Evolutionary conservation across 192 early-diverging fungal species (phyloP).

Genomic region (Mortierella antarctica): DNA sequence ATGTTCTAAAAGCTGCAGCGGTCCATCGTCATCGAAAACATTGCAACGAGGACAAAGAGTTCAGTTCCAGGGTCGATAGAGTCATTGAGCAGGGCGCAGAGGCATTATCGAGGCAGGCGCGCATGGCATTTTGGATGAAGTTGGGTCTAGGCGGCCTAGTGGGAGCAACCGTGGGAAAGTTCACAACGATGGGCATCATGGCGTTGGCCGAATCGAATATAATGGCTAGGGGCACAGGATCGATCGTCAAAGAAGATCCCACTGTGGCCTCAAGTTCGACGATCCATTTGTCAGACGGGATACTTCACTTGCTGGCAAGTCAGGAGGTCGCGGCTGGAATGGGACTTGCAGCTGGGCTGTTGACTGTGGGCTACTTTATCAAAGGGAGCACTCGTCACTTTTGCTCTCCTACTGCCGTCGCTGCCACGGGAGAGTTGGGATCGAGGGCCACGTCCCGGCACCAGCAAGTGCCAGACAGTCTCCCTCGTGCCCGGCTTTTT

Average conservation of each 20-base stretch:
- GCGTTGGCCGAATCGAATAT: slow-evolving; percentile 13
- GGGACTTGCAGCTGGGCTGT: slow-evolving; percentile 24
- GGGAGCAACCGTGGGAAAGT: slow-evolving; percentile 36
- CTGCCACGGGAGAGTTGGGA: no score
- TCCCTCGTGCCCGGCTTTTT: slow-evolving; percentile 31
- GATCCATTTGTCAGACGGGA: slow-evolving; percentile 1
- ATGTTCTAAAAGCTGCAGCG: slow-evolving; percentile 23
- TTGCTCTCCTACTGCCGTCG: background rate
- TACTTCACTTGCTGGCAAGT: slow-evolving; percentile 26
- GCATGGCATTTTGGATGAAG: slow-evolving; percentile 31
- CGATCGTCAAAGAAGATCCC: background rate
- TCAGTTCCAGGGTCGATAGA: slow-evolving; percentile 4
- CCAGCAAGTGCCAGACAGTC: background rate
- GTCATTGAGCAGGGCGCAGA: slow-evolving; percentile 19
- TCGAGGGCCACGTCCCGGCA: slow-evolving; percentile 2
- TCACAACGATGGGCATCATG: slow-evolving; percentile 39
- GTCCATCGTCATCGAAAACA: background rate
- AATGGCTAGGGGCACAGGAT: background rate
- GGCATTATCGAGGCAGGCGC: slow-evolving; percentile 17
- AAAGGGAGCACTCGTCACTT: slow-evolving; percentile 21
- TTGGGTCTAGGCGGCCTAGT: slow-evolving; percentile 29
- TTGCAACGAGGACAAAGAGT: background rate
- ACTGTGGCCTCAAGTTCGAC: background rate
- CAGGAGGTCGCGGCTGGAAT: slow-evolving; percentile 36
- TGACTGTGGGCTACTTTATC: slow-evolving; percentile 38